These are phyloP conservation scores for Elsinoe perseae DNA, from an alignment of 2,329 filamentous ascomycete species.

Conservation along the genomic window DNA sequence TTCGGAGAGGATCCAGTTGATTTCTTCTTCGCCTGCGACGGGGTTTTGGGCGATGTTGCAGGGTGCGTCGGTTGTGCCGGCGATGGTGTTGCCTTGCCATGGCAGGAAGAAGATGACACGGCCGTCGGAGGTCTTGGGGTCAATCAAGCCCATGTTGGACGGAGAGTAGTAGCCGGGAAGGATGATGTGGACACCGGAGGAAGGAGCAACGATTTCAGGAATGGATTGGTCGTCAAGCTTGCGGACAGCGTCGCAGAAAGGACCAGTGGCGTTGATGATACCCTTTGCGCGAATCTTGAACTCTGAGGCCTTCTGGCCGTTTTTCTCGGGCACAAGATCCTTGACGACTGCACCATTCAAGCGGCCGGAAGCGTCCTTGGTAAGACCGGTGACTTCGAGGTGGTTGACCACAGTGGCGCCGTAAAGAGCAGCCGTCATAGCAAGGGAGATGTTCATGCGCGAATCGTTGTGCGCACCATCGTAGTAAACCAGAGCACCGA, in stretches of 20 bases:
- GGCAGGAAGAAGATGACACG: constrained; percentile 89
- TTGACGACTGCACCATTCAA: constrained; percentile 67
- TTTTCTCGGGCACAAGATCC: constrained; percentile 59
- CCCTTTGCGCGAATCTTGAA: constrained; percentile 70
- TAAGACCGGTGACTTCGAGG: constrained; percentile 67
- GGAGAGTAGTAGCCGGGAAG: constrained; percentile 82
- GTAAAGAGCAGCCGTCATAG: constrained; percentile 82
- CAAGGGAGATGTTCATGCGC: constrained; percentile 82
- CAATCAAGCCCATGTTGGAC: constrained; percentile 77
- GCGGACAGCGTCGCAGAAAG: constrained; percentile 77
- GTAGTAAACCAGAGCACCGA: constrained; percentile 82
- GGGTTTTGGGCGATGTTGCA: constrained; percentile 66
- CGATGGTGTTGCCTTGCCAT: constrained; percentile 89
- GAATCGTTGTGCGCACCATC: constrained; percentile 90
- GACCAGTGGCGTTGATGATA: constrained; percentile 81
- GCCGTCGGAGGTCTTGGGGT: constrained; percentile 78
- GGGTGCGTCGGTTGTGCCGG: constrained; percentile 76
- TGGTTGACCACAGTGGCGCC: constrained; percentile 78
- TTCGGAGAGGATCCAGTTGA: constrained; percentile 80
- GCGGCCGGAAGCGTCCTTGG: constrained; percentile 65
- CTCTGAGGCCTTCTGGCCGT: constrained; percentile 55
- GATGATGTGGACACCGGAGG: constrained; percentile 78
- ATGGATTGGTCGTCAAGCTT: constrained; percentile 70
- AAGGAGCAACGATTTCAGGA: constrained; percentile 74
- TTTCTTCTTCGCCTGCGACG: constrained; percentile 71